Evolutionary conservation across 1,284 basidiomycete genomes (phyloP).

Genomic region (Ustilago shanxiensis): DNA sequence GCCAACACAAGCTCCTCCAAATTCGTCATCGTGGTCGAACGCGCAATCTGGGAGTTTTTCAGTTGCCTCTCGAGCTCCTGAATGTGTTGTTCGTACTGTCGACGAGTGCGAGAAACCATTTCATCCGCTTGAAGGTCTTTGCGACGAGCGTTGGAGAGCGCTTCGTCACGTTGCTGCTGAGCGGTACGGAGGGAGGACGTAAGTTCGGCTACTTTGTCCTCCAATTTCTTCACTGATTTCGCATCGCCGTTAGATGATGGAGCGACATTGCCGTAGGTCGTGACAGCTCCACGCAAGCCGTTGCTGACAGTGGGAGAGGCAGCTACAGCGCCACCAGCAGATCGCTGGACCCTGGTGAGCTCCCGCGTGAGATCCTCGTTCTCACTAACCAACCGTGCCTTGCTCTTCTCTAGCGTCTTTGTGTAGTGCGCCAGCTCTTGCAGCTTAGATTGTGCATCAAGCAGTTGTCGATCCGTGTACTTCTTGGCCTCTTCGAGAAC

Average conservation of each 20-base stretch:
- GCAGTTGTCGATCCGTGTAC: slow-evolving; percentile 91
- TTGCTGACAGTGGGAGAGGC: slow-evolving; percentile 33
- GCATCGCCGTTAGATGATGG: slow-evolving; percentile 28
- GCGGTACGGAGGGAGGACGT: slow-evolving; percentile 47
- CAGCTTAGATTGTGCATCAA: slow-evolving; percentile 82
- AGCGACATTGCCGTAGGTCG: slow-evolving; percentile 42
- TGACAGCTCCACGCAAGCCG: slow-evolving; percentile 31
- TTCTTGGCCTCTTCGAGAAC: slow-evolving; percentile 97
- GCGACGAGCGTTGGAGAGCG: slow-evolving; percentile 74
- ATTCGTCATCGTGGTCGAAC: slow-evolving; percentile 67
- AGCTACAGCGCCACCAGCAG: slow-evolving; percentile 14
- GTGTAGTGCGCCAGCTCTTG: slow-evolving; percentile 82
- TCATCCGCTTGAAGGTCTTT: slow-evolving; percentile 80
- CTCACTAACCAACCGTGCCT: slow-evolving; percentile 81
- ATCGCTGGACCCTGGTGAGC: slow-evolving; percentile 74
- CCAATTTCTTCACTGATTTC: slow-evolving; percentile 72
- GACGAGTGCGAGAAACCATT: slow-evolving; percentile 78
- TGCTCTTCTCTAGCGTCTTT: slow-evolving; percentile 84
- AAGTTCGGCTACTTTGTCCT: slow-evolving; percentile 75
- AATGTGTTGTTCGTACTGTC: slow-evolving; percentile 79
- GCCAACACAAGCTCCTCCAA: slow-evolving; percentile 60
- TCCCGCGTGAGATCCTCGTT: slow-evolving; percentile 85
- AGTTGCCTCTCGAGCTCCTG: slow-evolving; percentile 78
- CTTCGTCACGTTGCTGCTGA: slow-evolving; percentile 66
- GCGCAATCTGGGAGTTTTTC: slow-evolving; percentile 68